phyloP scores from a whole-genome alignment of 352 stramenopile genomes.

The Pseudoperonospora humuli region DNA sequence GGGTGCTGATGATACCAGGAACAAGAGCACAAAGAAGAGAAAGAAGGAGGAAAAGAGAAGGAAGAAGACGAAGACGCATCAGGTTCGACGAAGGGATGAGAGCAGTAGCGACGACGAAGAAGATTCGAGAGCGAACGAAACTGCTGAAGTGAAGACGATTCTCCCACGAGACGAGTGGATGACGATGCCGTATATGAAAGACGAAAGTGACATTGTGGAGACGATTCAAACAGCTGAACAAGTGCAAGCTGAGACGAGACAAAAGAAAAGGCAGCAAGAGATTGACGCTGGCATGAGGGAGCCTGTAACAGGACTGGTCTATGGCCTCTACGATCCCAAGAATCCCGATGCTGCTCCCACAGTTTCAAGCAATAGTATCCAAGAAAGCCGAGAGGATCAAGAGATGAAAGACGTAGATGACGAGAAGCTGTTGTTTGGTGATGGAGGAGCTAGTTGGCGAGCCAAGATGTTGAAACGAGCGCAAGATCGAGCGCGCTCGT shows the following conservation, averaged over 20 bases:
- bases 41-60: slow-evolving; percentile 33
- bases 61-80: slow-evolving; percentile 28
- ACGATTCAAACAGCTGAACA: slow-evolving; percentile 36
- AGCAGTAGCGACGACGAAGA: slow-evolving; percentile 16
- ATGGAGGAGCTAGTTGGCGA: slow-evolving; percentile 75
- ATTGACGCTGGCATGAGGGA: slow-evolving; percentile 69
- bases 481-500: slow-evolving; percentile 45
- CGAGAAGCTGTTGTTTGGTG: slow-evolving; percentile 38
- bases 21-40: slow-evolving; percentile 31
- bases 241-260: slow-evolving; percentile 33
- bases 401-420: slow-evolving; percentile 1
- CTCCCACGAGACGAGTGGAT: slow-evolving; percentile 75
- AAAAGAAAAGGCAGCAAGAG: slow-evolving; percentile 60
- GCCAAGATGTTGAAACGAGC: slow-evolving; percentile 78
- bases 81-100: slow-evolving; percentile 15
- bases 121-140: not conserved
- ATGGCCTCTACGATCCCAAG: slow-evolving; percentile 76
- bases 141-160: not conserved
- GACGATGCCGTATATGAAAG: slow-evolving; percentile 59
- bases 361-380: slow-evolving; percentile 18
- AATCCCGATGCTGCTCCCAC: slow-evolving; percentile 39
- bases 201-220: slow-evolving; percentile 11
- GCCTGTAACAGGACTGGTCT: slow-evolving; percentile 71
- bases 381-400: slow-evolving; percentile 2
- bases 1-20: slow-evolving; percentile 22